These are phyloP conservation scores for Echinosophora koreensis DNA, from an alignment of 306 rosid species.

Conservation along the genomic window DNA sequence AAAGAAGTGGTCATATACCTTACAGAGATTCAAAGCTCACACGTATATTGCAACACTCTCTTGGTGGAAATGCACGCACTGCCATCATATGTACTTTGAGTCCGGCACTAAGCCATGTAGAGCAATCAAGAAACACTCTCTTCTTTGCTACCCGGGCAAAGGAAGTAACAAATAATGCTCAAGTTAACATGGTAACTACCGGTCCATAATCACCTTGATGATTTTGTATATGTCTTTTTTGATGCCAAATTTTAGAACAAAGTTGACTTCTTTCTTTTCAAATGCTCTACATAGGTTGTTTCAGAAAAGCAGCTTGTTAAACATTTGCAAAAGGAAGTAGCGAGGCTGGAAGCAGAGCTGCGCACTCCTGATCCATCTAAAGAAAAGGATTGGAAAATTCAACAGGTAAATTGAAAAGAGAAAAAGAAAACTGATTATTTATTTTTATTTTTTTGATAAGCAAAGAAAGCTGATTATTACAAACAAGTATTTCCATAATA, in stretches of 20 bases:
- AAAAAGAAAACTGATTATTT: background rate
- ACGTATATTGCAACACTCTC: slow-evolving; percentile 97
- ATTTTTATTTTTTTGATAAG: too few species aligned
- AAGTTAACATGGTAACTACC: slow-evolving; percentile 88
- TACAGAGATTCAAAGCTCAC: slow-evolving; percentile 98
- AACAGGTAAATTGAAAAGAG: slow-evolving; percentile 67
- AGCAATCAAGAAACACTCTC: slow-evolving; percentile 96
- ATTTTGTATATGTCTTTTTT: background rate
- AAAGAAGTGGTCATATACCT: slow-evolving; percentile 94
- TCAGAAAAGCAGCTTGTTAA: slow-evolving; percentile 95
- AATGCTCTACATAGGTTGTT: slow-evolving; percentile 66
- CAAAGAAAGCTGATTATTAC: background rate
- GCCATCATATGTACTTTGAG: slow-evolving; percentile 97
- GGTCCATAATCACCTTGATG: background rate
- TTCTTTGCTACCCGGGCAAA: slow-evolving; percentile 96
- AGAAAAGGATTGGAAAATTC: slow-evolving; percentile 92
- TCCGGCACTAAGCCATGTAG: slow-evolving; percentile 94
- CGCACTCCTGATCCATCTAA: slow-evolving; percentile 90
- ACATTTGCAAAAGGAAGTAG: slow-evolving; percentile 98
- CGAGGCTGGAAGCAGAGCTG: slow-evolving; percentile 92
- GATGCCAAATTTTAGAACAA: background rate
- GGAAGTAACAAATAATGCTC: slow-evolving; percentile 97
- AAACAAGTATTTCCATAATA: slow-evolving; percentile 28
- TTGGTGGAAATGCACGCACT: slow-evolving; percentile 99
- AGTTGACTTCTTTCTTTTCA: slow-evolving; percentile 6